Conservation (phyloP, 164 flowering plant genomes). For the Pachysandra terminalis region DNA sequence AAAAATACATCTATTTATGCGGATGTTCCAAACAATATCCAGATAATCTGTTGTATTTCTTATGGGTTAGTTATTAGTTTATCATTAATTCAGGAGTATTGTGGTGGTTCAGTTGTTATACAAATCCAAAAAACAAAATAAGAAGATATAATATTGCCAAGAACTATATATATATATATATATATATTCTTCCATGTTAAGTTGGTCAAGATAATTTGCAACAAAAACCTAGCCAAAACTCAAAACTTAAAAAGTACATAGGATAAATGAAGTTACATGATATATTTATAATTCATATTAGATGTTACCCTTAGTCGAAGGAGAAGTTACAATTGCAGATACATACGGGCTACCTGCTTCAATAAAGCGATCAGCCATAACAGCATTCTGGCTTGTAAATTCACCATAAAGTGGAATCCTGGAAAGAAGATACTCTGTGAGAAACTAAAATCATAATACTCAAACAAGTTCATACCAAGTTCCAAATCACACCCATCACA, state of each 20-base stretch:
- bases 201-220: neutral
- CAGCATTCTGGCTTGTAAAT: slow-evolving; percentile 95
- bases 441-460: neutral
- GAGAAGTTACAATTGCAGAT: slow-evolving; percentile 36
- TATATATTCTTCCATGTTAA: too few relatives aligned
- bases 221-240: neutral
- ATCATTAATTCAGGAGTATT: too few relatives aligned
- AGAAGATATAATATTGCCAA: too few relatives aligned
- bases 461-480: neutral
- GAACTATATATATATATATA: neutral
- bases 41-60: too few relatives aligned
- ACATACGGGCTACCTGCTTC: slow-evolving; percentile 99
- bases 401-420: slow-evolving; percentile 93
- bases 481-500: neutral
- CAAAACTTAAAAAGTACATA: neutral
- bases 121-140: too few relatives aligned
- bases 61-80: too few relatives aligned
- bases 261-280: neutral
- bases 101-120: too few relatives aligned
- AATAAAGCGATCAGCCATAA: slow-evolving; percentile 93
- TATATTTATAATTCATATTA: too few relatives aligned
- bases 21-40: too few relatives aligned
- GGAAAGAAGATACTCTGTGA: slow-evolving; percentile 7
- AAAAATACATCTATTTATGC: neutral
- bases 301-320: neutral